phyloP scores from a whole-genome alignment of 1,139 yeast species.

The Sugiyamaella japonica region DNA sequence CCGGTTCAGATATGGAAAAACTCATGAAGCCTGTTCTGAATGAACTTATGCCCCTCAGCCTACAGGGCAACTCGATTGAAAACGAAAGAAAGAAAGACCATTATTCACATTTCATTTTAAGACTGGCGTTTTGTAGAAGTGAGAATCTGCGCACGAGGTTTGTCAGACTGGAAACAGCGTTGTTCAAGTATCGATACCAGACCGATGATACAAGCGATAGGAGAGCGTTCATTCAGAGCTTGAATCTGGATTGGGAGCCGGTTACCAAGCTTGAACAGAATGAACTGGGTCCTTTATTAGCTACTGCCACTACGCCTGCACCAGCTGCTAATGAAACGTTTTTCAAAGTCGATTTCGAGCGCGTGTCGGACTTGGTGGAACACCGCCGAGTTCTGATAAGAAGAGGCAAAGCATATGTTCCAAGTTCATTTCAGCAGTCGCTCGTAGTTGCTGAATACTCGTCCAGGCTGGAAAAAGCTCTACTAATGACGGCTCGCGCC shows the following conservation, averaged over 20 bases:
- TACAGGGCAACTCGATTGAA: slow-evolving; percentile 27
- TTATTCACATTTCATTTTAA: slow-evolving; percentile 82
- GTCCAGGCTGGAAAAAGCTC: slow-evolving; percentile 51
- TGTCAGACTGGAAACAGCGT: slow-evolving; percentile 66
- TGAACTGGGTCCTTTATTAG: slow-evolving; percentile 50
- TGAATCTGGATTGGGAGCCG: slow-evolving; percentile 63
- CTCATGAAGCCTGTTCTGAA: slow-evolving; percentile 64
- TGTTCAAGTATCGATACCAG: slow-evolving; percentile 73
- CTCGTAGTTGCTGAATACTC: slow-evolving; percentile 67
- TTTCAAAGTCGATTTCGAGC: slow-evolving; percentile 84
- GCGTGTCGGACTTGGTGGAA: slow-evolving; percentile 72
- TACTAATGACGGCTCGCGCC: slow-evolving; percentile 70
- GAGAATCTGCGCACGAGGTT: slow-evolving; percentile 79
- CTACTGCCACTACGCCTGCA: slow-evolving; percentile 28
- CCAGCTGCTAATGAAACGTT: slow-evolving; percentile 26
- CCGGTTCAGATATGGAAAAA: slow-evolving; percentile 62
- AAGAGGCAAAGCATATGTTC: slow-evolving; percentile 79
- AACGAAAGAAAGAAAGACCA: slow-evolving; percentile 81
- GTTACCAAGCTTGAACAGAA: slow-evolving; percentile 64
- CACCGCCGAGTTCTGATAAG: slow-evolving; percentile 65
- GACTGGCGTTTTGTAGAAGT: slow-evolving; percentile 88
- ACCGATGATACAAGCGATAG: slow-evolving; percentile 70
- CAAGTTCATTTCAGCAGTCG: slow-evolving; percentile 74
- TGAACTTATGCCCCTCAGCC: slow-evolving; percentile 63
- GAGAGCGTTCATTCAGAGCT: slow-evolving; percentile 58